Percentiles rank a stretch among this genome's conserved stretches.
These are phyloP conservation scores for Colletotrichum eremochloae DNA, from an alignment of 2,329 filamentous ascomycete species.

Conservation along the genomic window DNA sequence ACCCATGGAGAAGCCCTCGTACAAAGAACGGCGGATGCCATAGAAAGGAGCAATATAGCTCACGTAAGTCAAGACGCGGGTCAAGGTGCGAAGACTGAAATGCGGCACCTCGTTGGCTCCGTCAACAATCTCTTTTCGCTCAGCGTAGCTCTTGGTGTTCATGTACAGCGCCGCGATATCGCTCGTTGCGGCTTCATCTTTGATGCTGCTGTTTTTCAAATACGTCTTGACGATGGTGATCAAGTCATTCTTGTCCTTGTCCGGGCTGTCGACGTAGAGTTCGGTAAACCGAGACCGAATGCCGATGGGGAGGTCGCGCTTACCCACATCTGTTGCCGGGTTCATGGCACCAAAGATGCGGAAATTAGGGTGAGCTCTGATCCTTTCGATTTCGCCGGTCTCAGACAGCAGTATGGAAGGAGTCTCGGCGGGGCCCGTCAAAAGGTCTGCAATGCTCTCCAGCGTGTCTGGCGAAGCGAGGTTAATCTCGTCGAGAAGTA, in stretches of 20 bases:
- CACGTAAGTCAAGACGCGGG: conserved; percentile 89
- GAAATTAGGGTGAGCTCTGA: conserved; percentile 91
- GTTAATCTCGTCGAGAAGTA: conserved; percentile 97
- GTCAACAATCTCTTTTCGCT: conserved; percentile 89
- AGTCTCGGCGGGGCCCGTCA: conserved; percentile 77
- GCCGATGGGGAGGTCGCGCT: conserved; percentile 90
- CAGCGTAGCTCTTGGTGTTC: conserved; percentile 84
- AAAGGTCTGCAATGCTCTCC: conserved; percentile 90
- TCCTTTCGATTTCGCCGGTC: conserved; percentile 91
- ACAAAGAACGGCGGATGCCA: conserved; percentile 86
- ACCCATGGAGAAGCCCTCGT: conserved; percentile 98
- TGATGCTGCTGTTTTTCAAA: conserved; percentile 77
- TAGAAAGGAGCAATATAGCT: conserved; percentile 87
- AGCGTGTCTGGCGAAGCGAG: conserved; percentile 94
- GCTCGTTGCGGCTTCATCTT: conserved; percentile 79
- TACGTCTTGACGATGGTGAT: conserved; percentile 91
- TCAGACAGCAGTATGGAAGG: conserved; percentile 93
- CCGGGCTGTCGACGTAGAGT: conserved; percentile 92
- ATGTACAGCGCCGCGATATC: conserved; percentile 91
- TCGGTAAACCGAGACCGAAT: conserved; percentile 95
- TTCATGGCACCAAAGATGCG: conserved; percentile 99
- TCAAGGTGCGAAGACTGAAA: conserved; percentile 95
- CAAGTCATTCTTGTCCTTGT: conserved; percentile 87
- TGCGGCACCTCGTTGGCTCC: conserved; percentile 96
- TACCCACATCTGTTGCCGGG: conserved; percentile 96